Evolutionary conservation across 2,329 filamentous ascomycete genomes (phyloP).

Genomic region (Thelonectria discophora): DNA sequence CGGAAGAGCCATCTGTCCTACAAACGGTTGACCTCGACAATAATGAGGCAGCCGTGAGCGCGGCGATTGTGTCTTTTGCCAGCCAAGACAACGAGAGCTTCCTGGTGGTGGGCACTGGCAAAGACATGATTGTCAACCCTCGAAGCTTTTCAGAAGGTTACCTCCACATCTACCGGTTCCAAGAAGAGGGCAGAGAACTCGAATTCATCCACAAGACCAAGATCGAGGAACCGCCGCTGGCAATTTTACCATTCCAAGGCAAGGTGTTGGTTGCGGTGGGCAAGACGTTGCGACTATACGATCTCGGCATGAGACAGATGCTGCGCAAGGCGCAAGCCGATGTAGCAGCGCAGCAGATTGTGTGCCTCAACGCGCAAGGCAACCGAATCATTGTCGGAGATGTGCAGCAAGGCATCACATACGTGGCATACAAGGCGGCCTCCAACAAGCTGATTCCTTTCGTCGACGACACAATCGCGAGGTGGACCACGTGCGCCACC

Average conservation of each 20-base stretch:
- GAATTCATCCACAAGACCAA: slow-evolving; percentile 98
- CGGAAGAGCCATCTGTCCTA: slow-evolving; percentile 73
- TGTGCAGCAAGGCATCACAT: slow-evolving; percentile 89
- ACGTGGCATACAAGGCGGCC: slow-evolving; percentile 90
- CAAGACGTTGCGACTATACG: slow-evolving; percentile 84
- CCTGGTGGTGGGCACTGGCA: slow-evolving; percentile 92
- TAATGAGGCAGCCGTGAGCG: slow-evolving; percentile 91
- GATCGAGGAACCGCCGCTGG: slow-evolving; percentile 86
- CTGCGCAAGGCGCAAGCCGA: slow-evolving; percentile 90
- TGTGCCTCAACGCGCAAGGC: slow-evolving; percentile 88
- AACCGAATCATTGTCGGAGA: slow-evolving; percentile 92
- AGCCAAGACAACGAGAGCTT: slow-evolving; percentile 90
- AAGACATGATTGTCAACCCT: slow-evolving; percentile 84
- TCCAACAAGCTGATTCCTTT: slow-evolving; percentile 95
- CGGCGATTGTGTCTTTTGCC: slow-evolving; percentile 84
- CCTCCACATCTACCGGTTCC: slow-evolving; percentile 91
- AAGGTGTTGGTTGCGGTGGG: slow-evolving; percentile 87
- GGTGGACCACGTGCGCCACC: slow-evolving; percentile 89
- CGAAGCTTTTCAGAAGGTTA: slow-evolving; percentile 80
- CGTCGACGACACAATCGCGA: slow-evolving; percentile 85
- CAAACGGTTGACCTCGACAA: slow-evolving; percentile 84
- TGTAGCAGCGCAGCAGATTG: slow-evolving; percentile 82
- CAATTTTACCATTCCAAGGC: slow-evolving; percentile 93
- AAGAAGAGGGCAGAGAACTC: slow-evolving; percentile 84
- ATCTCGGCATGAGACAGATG: slow-evolving; percentile 91